Base-by-base conservation (phyloP, 148 eudicot genomes). In the Spergularia bocconei region DNA sequence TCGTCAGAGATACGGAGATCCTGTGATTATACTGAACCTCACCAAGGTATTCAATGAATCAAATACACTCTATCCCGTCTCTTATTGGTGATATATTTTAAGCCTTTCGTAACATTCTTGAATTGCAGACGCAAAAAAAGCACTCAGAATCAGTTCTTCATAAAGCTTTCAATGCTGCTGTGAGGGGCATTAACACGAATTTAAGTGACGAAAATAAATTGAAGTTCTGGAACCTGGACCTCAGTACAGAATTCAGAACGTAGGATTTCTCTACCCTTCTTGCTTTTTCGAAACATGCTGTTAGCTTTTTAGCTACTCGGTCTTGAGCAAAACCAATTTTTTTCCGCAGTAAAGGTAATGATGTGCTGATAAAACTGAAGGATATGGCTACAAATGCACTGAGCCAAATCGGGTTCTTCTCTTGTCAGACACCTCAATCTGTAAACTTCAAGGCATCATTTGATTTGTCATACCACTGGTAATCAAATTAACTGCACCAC, bases 1-100 rank as follows among this genome's bases (percentile, higher is more conserved):
- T 73, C 87, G 70, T 53, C 77, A 70, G 79, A 87, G 99, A 88
- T 92, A 95, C 80, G 96, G 94, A 75, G 84, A 88, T 83, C 99
- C 91, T 38, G 85, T 89, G 14, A 85, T 95, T 73, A 79, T 95
- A 48, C 71, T 95, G 82, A 95, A 90, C 84, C 87, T 95, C 74
- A 80, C 91, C 36, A 95, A 92, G 99, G 97, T 92, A 70, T 59
- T 20, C 13, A 38, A 72, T 47, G 70, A 50, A 62, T 67, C 41
- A 19, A 56, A 20, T 53, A 55, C 0, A 44, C 47, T 41, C 19
- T 39, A 6, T 21, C 50, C 13, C 33, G 12, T 38, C 59, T 67
- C 39, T 56, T 56, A 16, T 21, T 69, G n/a, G 44, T 63, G n/a
- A 61, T n/a, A 58, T 25, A 25, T 48, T 25, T 66, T 8, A 38